phyloP scores from a whole-genome alignment of 1,139 yeast species.

The Nakaseomyces glabratus region DNA sequence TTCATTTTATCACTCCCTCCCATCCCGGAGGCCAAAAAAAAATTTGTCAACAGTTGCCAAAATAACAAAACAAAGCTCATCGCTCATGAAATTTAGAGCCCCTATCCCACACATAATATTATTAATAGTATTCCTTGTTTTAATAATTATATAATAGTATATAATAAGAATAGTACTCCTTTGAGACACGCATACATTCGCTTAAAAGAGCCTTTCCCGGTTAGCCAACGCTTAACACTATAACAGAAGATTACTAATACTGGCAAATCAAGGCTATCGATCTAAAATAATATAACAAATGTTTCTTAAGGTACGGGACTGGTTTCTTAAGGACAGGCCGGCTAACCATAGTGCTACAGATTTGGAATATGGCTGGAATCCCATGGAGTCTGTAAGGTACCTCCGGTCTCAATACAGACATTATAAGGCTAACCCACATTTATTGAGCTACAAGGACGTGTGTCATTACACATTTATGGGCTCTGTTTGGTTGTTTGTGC shows the following conservation, averaged over 20 bases:
- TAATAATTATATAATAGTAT: too few species aligned
- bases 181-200: not conserved
- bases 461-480: constrained; percentile 46
- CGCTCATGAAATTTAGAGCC: too few species aligned
- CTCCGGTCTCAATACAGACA: constrained; percentile 33
- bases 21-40: too few species aligned
- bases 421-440: constrained; percentile 27
- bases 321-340: constrained; percentile 52
- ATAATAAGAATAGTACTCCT: not conserved
- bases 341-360: constrained; percentile 48
- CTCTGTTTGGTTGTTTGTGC: constrained; percentile 43
- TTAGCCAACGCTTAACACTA: not conserved
- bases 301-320: constrained; percentile 36
- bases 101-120: too few species aligned
- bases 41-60: too few species aligned
- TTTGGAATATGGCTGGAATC: constrained; percentile 52
- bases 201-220: not conserved
- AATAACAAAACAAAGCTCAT: too few species aligned
- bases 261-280: too few species aligned
- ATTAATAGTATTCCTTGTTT: not conserved
- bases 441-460: constrained; percentile 32
- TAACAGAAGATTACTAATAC: too few species aligned
- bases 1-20: too few species aligned
- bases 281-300: not conserved
- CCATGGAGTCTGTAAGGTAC: constrained; percentile 40